Conservation (phyloP, 2,329 filamentous ascomycete species). For the Alternaria dauci region DNA sequence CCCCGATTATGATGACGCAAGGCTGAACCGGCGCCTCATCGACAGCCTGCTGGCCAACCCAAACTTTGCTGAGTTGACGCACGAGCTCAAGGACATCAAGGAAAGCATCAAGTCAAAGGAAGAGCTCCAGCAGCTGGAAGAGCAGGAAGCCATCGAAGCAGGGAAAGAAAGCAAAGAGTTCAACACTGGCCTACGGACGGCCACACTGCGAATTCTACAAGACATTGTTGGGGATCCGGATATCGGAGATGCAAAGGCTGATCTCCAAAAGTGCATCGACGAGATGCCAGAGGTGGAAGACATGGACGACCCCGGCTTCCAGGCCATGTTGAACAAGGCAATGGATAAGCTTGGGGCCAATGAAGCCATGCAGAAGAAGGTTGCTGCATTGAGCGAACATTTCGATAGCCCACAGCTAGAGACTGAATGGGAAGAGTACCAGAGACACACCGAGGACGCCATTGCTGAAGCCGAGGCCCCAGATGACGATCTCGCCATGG, state of each 20-base stretch:
- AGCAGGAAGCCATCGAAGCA: slow-evolving; percentile 19
- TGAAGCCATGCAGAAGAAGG: slow-evolving; percentile 31
- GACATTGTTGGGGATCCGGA: slow-evolving; percentile 43
- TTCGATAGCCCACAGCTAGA: slow-evolving; percentile 21
- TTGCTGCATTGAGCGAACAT: slow-evolving; percentile 21
- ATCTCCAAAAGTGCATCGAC: slow-evolving; percentile 36
- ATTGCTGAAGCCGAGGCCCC: slow-evolving; percentile 16
- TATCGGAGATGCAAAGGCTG: slow-evolving; percentile 29
- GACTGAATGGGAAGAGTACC: slow-evolving; percentile 21
- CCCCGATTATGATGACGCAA: slow-evolving; percentile 40
- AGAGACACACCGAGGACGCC: slow-evolving; percentile 22
- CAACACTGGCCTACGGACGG: slow-evolving; percentile 25
- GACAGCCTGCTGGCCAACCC: slow-evolving; percentile 43
- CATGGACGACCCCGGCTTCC: slow-evolving; percentile 32
- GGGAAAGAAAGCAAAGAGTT: slow-evolving; percentile 28
- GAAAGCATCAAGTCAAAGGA: slow-evolving; percentile 28
- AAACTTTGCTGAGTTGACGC: slow-evolving; percentile 38
- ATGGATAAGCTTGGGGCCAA: slow-evolving; percentile 35
- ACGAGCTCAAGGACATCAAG: slow-evolving; percentile 41
- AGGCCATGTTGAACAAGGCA: slow-evolving; percentile 29
- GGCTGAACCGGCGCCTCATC: slow-evolving; percentile 37
- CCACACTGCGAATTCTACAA: slow-evolving; percentile 32
- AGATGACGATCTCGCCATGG: slow-evolving; percentile 14
- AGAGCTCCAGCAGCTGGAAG: slow-evolving; percentile 23
- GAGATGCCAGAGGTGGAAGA: slow-evolving; percentile 33